Base-by-base conservation (phyloP, 495 filamentous ascomycete species). In the Penicillium verhagenii region DNA sequence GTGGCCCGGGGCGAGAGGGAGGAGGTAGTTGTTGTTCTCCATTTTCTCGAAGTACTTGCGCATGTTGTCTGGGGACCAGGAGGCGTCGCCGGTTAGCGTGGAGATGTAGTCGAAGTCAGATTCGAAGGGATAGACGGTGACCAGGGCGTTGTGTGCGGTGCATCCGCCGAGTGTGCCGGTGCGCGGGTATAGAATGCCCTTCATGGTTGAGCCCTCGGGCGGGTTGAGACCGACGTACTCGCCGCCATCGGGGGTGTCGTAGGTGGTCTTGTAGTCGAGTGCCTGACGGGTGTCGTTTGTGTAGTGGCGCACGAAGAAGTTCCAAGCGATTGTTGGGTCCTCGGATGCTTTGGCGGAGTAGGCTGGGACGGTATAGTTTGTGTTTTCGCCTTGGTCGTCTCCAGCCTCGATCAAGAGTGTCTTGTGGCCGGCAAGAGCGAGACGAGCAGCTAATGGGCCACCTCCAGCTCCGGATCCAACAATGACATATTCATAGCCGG, bases 381-480 rank as follows among this genome's bases (percentile, higher is more conserved):
- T 26, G 38, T 63, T 69, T 4, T 74, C 65, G 4, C 79, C 80
- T 43, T 84, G 73, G 56, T 89, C 84, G 46, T 80, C 76, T 19
- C 86, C 86, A 1, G 86, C 82, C 59, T 89, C 85, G 38, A 89
- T 72, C 9, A 89, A 67, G 4, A 87, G 75, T 1, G 81, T 82
- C 35, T 73, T 81, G 58, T 81, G 79, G 11, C 83, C 84, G 21
- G 81, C 82, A 21, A 79, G 67, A 3, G 83, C 85, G 10, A 88
- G 80, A 13, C 82, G 78, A 9, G 79, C 78, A 0, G 85, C 85
- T 3, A 89, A 62, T 8, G 83, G 83, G 5, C 82, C 83, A 9
- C 86, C 85, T 16, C 86, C 86, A 4, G 85, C 80, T 18, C 85
- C 86, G 31, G 77, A 81, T 29, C 86, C 86, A 0, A 88, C 80